These are phyloP conservation scores for Stagonosporopsis cucurbitacearum DNA, from an alignment of 2,329 filamentous ascomycete species.

Conservation along the genomic window DNA sequence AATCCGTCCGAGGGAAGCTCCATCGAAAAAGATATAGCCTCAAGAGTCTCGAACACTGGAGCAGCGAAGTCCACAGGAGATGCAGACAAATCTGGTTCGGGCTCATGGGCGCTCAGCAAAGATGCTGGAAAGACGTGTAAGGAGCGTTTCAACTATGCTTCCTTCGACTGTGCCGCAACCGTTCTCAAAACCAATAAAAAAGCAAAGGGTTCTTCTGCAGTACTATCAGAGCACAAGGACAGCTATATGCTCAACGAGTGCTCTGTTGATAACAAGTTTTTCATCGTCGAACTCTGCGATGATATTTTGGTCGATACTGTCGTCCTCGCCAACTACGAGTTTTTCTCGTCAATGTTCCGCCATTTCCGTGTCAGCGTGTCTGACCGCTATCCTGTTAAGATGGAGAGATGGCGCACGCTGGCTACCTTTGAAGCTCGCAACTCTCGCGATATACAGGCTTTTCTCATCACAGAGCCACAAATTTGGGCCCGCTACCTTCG, in stretches of 20 bases:
- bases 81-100: constrained; percentile 40
- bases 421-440: constrained; percentile 92
- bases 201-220: constrained; percentile 84
- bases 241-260: constrained; percentile 98
- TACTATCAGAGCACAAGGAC: constrained; percentile 96
- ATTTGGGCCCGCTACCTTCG: constrained; percentile 95
- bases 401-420: constrained; percentile 88
- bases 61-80: constrained; percentile 25
- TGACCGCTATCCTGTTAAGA: constrained; percentile 91
- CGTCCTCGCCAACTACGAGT: constrained; percentile 98
- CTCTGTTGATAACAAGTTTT: constrained; percentile 83
- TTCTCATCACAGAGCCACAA: constrained; percentile 89
- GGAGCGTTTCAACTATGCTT: constrained; percentile 96
- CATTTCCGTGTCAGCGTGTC: constrained; percentile 91
- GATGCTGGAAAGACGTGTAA: constrained; percentile 98
- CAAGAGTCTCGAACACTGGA: constrained; percentile 23
- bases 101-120: constrained; percentile 68
- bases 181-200: constrained; percentile 87
- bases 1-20: constrained; percentile 38
- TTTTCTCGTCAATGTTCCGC: constrained; percentile 96
- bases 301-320: constrained; percentile 88
- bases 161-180: constrained; percentile 94
- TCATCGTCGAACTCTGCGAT: constrained; percentile 93
- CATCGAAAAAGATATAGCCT: constrained; percentile 24
- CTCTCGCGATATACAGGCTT: constrained; percentile 90